A percentile compares a stretch with the other conserved stretches of the same genome.
These are phyloP conservation scores for Aspergillus unguis DNA, from an alignment of 2,329 filamentous ascomycete genomes.

Conservation along the genomic window DNA sequence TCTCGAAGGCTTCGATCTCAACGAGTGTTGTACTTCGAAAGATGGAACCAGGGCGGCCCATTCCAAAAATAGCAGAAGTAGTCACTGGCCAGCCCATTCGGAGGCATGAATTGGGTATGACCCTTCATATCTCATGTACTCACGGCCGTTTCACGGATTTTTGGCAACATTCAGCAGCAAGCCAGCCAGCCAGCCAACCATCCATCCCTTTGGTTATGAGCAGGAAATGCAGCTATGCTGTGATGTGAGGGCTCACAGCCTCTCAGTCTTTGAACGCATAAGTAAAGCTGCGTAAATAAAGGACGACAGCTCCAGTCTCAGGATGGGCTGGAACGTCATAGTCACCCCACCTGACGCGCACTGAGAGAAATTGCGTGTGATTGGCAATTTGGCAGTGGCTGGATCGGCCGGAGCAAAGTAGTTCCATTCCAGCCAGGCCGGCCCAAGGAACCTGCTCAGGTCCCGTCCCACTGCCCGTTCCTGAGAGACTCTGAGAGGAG, in stretches of 20 bases:
- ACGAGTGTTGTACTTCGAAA: not conserved
- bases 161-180: not conserved
- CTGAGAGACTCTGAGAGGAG: not conserved
- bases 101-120: not conserved
- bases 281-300: no score
- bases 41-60: not conserved
- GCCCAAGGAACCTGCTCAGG: constrained; percentile 2
- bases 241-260: not conserved
- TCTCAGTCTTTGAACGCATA: no score
- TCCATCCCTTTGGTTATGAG: not conserved
- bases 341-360: constrained; percentile 4
- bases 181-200: not conserved
- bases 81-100: not conserved
- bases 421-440: not conserved
- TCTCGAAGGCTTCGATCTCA: not conserved
- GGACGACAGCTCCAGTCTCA: not conserved
- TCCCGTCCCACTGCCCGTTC: not conserved
- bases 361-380: not conserved
- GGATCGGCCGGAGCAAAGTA: not conserved
- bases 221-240: not conserved
- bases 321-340: not conserved
- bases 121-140: constrained; percentile 6
- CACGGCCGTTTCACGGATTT: constrained; percentile 2
- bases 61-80: not conserved
- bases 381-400: constrained; percentile 6